Percentiles rank a stretch among this genome's conserved stretches.
These are phyloP conservation scores for Ascocoryne sarcoides DNA, from an alignment of 2,329 filamentous ascomycete species.

Conservation along the genomic window DNA sequence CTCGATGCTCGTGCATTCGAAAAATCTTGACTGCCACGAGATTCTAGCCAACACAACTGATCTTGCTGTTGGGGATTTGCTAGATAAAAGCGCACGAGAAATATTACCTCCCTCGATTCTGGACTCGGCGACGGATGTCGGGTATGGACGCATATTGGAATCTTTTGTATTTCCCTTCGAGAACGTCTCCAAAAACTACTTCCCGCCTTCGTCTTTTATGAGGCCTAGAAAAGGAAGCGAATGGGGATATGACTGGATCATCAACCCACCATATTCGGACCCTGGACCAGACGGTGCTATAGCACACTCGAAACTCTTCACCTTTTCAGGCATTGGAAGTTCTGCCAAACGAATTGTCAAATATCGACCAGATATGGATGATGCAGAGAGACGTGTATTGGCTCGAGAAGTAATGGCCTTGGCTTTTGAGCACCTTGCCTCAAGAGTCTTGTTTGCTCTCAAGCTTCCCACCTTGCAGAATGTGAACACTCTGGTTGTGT, in stretches of 20 bases:
- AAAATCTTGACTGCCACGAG: slow-evolving; percentile 56
- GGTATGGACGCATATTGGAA: slow-evolving; percentile 77
- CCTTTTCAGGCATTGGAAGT: slow-evolving; percentile 65
- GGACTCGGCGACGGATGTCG: slow-evolving; percentile 48
- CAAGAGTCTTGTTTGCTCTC: slow-evolving; percentile 65
- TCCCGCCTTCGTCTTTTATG: slow-evolving; percentile 39
- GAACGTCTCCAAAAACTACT: slow-evolving; percentile 31
- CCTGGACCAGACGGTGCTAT: slow-evolving; percentile 35
- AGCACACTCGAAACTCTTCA: slow-evolving; percentile 40
- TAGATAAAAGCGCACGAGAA: slow-evolving; percentile 77
- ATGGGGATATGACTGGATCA: slow-evolving; percentile 52
- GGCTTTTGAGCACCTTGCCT: slow-evolving; percentile 79
- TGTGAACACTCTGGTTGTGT: slow-evolving; percentile 63
- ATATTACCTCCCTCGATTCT: slow-evolving; percentile 59
- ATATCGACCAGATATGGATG: slow-evolving; percentile 36
- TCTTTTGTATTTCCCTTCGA: slow-evolving; percentile 60
- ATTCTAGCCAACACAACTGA: slow-evolving; percentile 68
- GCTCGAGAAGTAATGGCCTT: slow-evolving; percentile 69
- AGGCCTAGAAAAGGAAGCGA: slow-evolving; percentile 41
- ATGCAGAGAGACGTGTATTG: slow-evolving; percentile 57
- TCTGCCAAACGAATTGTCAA: slow-evolving; percentile 49
- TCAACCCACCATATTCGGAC: slow-evolving; percentile 57
- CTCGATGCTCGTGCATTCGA: slow-evolving; percentile 74
- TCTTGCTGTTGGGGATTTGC: slow-evolving; percentile 78
- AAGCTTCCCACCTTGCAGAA: slow-evolving; percentile 25